These are phyloP conservation scores for Ceratocystis papillata DNA, from an alignment of 2,329 filamentous ascomycete genomes.

Conservation along the genomic window DNA sequence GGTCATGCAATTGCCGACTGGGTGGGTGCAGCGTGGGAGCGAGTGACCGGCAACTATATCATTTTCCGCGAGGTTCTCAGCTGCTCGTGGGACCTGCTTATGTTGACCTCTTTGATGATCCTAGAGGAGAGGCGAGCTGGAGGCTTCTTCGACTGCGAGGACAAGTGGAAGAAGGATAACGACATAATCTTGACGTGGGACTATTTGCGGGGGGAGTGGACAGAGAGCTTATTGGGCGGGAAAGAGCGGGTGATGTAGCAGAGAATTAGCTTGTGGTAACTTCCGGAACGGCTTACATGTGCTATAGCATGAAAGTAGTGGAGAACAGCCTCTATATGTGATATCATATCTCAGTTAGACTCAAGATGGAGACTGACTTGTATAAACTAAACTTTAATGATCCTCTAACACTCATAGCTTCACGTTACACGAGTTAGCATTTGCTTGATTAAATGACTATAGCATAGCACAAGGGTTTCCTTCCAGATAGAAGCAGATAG, in stretches of 20 bases:
- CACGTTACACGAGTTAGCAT: neutral
- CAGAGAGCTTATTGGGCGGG: neutral
- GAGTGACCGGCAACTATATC: neutral
- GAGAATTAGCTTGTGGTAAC: no score
- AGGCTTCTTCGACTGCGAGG: neutral
- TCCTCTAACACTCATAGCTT: neutral
- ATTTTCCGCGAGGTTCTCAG: neutral
- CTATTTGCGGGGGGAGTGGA: constrained; percentile 6
- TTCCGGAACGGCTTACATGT: no score
- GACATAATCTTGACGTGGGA: constrained; percentile 11
- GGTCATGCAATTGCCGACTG: constrained; percentile 15
- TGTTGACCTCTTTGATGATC: constrained; percentile 8
- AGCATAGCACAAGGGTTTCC: neutral
- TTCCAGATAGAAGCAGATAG: neutral
- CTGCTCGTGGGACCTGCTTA: neutral
- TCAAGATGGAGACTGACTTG: neutral
- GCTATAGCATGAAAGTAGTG: no score
- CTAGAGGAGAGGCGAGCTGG: neutral
- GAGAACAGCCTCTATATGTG: no score
- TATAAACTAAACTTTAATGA: neutral
- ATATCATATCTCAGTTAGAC: neutral
- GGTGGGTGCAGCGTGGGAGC: constrained; percentile 12
- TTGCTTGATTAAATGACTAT: neutral
- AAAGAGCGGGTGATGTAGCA: no score
- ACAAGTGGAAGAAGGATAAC: neutral